phyloP scores from a whole-genome alignment of 768 basidiomycete species.

The Leccinellum albellum region DNA sequence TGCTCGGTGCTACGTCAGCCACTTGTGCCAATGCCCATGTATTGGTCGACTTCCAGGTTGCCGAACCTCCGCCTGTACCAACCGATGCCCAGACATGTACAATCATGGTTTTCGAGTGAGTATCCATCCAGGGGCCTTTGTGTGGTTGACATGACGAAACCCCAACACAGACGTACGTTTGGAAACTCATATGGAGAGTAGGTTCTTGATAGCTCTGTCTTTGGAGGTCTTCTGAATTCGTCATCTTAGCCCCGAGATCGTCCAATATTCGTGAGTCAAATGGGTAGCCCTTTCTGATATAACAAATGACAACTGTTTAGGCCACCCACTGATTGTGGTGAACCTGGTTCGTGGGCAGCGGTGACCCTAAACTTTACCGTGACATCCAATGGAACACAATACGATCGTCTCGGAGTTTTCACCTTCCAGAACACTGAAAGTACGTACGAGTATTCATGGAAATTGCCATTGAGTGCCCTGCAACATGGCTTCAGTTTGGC shows the following conservation, averaged over 20 bases:
- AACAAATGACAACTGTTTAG: conserved; percentile 32
- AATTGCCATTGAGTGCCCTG: background rate
- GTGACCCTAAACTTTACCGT: conserved; percentile 75
- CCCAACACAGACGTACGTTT: conserved; percentile 55
- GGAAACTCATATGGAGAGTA: conserved; percentile 68
- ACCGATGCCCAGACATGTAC: conserved; percentile 58
- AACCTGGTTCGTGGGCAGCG: conserved; percentile 68
- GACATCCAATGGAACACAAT: conserved; percentile 75
- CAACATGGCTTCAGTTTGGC: conserved; percentile 51
- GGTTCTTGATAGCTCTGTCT: conserved; percentile 18
- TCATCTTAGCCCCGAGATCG: conserved; percentile 53
- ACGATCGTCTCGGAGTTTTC: conserved; percentile 67
- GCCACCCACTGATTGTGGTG: conserved; percentile 70
- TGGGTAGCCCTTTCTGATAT: background rate
- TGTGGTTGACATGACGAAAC: background rate
- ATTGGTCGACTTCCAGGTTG: conserved; percentile 65
- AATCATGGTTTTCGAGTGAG: conserved; percentile 58
- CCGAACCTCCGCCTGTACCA: conserved; percentile 70
- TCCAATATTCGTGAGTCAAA: conserved; percentile 52
- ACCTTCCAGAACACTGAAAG: conserved; percentile 78
- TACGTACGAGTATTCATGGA: conserved; percentile 29
- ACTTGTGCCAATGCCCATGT: conserved; percentile 22
- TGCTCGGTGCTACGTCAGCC: conserved; percentile 10
- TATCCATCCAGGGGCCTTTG: background rate
- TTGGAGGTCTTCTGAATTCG: background rate